Evolutionary conservation across 192 early-diverging fungal genomes (phyloP), one percentile per base, ranked within the genome.

Genomic region (Lunasporangiospora selenospora): DNA sequence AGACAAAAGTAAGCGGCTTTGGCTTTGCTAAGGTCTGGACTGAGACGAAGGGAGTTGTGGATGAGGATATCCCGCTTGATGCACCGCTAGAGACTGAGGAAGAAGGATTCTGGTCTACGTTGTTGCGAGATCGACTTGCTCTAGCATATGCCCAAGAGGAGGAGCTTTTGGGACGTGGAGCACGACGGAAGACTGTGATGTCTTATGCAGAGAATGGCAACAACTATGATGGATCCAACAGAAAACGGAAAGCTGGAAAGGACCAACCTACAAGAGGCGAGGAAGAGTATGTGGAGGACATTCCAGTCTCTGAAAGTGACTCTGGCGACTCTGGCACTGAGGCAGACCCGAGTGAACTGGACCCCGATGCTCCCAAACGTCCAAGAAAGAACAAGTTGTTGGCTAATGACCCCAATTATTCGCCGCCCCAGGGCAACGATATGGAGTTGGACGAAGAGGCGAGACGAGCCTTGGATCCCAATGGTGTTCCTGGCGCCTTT

Each of bases 11-110:
- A 8, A 58, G 58, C 16, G 55, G 77, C 0, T 88, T 91, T 65
- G 77, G 85, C 3, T 89, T 89, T 60, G 83, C 89, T 5, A 83
- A 83, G 52, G 70, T 91, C 18, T 91, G 89, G 89, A 73, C 70
- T 9, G 87, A 89, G 19, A 82, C 52, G 12, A 57, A 80, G 36
- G 76, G 57, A 1, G 16, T 69, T 23, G 41, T 64, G 12, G 80
- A 87, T 42, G 80, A 81, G 6, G 71, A 79, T 7, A 78, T 69
- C 6, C 70, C 58, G 13, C 48, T 58, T 3, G 45, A 63, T 31
- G 58, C 69, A 0, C 69, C 69, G 13, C 53, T 41, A 3, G 69
- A 62, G 54, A 62, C 44, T 6, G 69, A 73, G 16, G 69, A 63
- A 38, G 54, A 73, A 41, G 69, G 69, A 32, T 73, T 73, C 60